Evolutionary conservation across 2,329 filamentous ascomycete genomes (phyloP).

Genomic region (Talaromyces marneffei): DNA sequence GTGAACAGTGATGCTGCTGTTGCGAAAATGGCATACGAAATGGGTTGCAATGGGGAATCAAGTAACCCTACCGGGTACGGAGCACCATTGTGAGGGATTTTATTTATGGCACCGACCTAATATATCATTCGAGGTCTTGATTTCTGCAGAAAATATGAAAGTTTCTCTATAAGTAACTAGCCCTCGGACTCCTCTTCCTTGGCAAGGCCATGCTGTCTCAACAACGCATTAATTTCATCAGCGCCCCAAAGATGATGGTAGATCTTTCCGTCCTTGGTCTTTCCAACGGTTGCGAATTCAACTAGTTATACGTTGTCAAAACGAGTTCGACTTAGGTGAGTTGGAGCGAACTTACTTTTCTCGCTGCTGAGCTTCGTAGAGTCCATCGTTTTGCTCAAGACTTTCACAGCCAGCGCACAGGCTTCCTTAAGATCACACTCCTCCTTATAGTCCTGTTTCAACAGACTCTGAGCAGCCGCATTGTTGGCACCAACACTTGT

Average conservation of each 20-base stretch:
- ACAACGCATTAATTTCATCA: constrained; percentile 87
- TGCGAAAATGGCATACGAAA: background rate
- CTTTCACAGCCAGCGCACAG: constrained; percentile 95
- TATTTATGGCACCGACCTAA: constrained; percentile 8
- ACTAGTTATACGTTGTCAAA: constrained; percentile 50
- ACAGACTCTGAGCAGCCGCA: constrained; percentile 87
- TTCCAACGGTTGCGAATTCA: constrained; percentile 96
- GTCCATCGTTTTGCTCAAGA: constrained; percentile 99
- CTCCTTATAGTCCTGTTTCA: constrained; percentile 99
- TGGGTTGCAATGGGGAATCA: background rate
- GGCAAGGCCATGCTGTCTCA: constrained; percentile 92
- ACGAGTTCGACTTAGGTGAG: background rate
- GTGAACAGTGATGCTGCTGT: background rate
- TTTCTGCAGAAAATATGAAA: constrained; percentile 23
- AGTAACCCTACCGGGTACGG: background rate
- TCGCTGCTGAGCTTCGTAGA: constrained; percentile 97
- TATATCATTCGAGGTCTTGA: constrained; percentile 26
- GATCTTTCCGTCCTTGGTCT: constrained; percentile 90
- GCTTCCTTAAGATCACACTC: constrained; percentile 94
- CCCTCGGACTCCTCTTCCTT: constrained; percentile 69
- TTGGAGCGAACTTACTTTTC: constrained; percentile 69
- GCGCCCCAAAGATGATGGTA: constrained; percentile 97
- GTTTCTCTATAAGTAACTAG: constrained; percentile 31
- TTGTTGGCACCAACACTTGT: constrained; percentile 98
- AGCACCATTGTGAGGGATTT: background rate